Conservation (phyloP, 73 alveolate species). For the Diophrys sp. region DNA sequence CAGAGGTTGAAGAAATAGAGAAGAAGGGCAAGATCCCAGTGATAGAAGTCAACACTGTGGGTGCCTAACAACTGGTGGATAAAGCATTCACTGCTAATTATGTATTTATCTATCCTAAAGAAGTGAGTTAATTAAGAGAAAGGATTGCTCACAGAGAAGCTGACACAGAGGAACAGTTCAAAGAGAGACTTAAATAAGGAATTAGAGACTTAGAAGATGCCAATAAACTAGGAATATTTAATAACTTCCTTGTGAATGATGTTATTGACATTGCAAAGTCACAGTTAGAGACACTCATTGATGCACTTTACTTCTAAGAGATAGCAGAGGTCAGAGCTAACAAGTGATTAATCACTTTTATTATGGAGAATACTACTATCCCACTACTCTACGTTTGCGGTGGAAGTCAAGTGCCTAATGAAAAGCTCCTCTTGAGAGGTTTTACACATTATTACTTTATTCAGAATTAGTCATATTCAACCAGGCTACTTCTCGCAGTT, state of each 20-base stretch:
- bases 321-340: no score
- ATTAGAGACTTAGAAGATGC: constrained; percentile 68
- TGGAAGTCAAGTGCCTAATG: no score
- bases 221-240: constrained; percentile 59
- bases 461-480: no score
- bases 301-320: constrained; percentile 62
- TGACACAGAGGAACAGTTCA: constrained; percentile 76
- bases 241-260: constrained; percentile 56
- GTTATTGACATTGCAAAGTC: constrained; percentile 51
- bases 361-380: no score
- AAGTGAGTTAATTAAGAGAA: constrained; percentile 69
- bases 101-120: no score
- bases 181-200: constrained; percentile 66
- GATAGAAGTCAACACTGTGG: constrained; percentile 72
- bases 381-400: no score
- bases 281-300: constrained; percentile 48
- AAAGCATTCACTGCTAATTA: no score
- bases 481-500: no score
- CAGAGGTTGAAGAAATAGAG: constrained; percentile 67
- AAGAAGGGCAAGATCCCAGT: constrained; percentile 72
- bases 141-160: constrained; percentile 67
- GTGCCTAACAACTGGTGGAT: constrained; percentile 78
- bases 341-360: no score
- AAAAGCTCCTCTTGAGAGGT: no score
- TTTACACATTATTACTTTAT: no score